Conservation (phyloP, 352 stramenopile genomes). For the Plasmopara viticola region DNA sequence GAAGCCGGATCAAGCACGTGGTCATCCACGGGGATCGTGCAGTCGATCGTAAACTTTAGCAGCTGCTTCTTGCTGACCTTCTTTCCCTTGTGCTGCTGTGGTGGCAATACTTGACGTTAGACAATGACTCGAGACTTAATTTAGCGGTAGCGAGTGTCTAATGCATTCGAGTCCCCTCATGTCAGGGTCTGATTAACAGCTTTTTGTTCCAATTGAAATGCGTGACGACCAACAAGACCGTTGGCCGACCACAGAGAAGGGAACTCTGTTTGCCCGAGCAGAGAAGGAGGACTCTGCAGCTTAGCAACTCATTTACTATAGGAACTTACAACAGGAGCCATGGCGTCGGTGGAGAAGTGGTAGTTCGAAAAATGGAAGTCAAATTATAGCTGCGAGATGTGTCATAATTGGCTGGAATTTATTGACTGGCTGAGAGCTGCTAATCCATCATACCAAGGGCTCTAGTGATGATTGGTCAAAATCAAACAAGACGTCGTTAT, state of each 20-base stretch:
- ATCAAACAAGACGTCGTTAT: background rate
- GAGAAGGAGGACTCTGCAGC: constrained; percentile 82
- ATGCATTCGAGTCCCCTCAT: constrained; percentile 11
- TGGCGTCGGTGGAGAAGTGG: constrained; percentile 24
- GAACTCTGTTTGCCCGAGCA: constrained; percentile 87
- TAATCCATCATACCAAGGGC: background rate
- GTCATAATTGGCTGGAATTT: constrained; percentile 26
- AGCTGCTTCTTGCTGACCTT: constrained; percentile 87
- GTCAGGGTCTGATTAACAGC: constrained; percentile 5
- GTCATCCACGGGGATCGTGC: constrained; percentile 96
- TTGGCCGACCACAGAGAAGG: constrained; percentile 72
- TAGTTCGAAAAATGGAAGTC: constrained; percentile 34
- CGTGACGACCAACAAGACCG: constrained; percentile 23
- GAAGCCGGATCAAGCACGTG: constrained; percentile 97
- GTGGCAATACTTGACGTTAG: constrained; percentile 10
- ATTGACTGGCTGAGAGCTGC: constrained; percentile 25
- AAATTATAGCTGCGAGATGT: background rate
- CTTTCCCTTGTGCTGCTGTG: constrained; percentile 71
- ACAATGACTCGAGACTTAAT: constrained; percentile 5
- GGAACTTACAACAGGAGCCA: constrained; percentile 54
- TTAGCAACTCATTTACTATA: constrained; percentile 66
- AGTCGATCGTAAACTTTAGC: constrained; percentile 92
- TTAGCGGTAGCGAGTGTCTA: constrained; percentile 21
- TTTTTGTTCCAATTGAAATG: constrained; percentile 35
- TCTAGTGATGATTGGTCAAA: too few species aligned